phyloP scores from a whole-genome alignment of 805 yeast genomes.

The Wickerhamomyces hampshirensis region DNA sequence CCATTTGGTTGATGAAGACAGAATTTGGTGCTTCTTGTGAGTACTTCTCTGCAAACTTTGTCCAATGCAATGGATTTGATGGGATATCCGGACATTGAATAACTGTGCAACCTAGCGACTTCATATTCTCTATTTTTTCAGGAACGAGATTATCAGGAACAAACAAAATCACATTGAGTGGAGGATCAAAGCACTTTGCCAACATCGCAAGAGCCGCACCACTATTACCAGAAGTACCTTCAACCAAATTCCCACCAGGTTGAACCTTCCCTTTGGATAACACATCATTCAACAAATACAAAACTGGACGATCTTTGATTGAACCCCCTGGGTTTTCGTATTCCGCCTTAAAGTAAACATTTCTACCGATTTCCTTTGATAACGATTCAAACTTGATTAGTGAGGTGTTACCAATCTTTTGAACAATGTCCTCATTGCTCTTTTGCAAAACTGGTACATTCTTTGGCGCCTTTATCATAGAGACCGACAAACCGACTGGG shows the following conservation, averaged over 20 bases:
- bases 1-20: slow-evolving; percentile 78
- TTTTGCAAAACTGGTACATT: too few relatives aligned
- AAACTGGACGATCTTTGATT: slow-evolving; percentile 79
- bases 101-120: slow-evolving; percentile 55
- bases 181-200: slow-evolving; percentile 32
- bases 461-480: too few relatives aligned
- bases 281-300: slow-evolving; percentile 58
- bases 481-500: too few relatives aligned
- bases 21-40: slow-evolving; percentile 40
- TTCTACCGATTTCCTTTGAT: slow-evolving; percentile 60
- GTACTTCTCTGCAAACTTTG: slow-evolving; percentile 26
- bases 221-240: slow-evolving; percentile 85
- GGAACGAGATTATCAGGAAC: slow-evolving; percentile 72
- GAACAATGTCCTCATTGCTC: too few relatives aligned
- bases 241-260: slow-evolving; percentile 53
- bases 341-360: slow-evolving; percentile 71
- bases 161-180: slow-evolving; percentile 59
- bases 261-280: slow-evolving; percentile 29
- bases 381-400: slow-evolving; percentile 58
- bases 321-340: slow-evolving; percentile 76
- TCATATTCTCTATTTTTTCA: slow-evolving; percentile 60
- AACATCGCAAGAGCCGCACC: slow-evolving; percentile 77
- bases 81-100: slow-evolving; percentile 55
- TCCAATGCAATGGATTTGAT: slow-evolving; percentile 43
- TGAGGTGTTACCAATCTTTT: slow-evolving; percentile 75